Conservation (phyloP, 129 eudicot genomes). For the Apium graveolens region DNA sequence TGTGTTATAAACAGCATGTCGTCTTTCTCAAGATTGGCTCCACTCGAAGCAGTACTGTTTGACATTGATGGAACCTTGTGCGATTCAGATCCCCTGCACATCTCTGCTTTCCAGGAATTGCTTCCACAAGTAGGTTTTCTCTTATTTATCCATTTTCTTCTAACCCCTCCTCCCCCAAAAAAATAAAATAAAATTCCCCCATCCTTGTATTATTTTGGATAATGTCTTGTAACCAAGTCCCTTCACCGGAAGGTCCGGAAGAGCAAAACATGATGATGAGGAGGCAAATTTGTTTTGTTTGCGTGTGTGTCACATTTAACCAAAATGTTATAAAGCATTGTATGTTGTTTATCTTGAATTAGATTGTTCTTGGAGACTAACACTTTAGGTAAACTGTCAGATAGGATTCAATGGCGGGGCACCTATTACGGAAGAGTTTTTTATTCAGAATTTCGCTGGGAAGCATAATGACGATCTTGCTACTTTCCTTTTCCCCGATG, state of each 20-base stretch:
- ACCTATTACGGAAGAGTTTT: constrained; percentile 72
- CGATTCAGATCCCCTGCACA: constrained; percentile 87
- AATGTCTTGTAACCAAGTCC: background rate
- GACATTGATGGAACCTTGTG: constrained; percentile 94
- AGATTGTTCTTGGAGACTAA: background rate
- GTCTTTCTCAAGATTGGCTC: constrained; percentile 60
- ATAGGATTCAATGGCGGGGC: constrained; percentile 85
- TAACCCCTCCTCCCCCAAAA: background rate
- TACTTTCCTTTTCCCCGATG: constrained; percentile 73
- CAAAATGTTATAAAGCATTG: background rate
- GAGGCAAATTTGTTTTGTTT: background rate
- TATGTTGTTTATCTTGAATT: background rate
- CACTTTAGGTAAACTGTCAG: constrained; percentile 29
- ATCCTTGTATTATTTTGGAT: background rate
- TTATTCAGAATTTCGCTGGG: constrained; percentile 62
- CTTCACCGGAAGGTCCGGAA: background rate
- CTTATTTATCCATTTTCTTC: background rate
- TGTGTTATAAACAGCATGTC: constrained; percentile 32
- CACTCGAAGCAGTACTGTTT: constrained; percentile 81
- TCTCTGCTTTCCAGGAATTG: constrained; percentile 73
- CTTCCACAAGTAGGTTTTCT: constrained; percentile 61
- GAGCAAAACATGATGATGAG: background rate
- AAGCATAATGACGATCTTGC: constrained; percentile 90
- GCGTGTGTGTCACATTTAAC: background rate
- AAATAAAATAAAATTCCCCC: too few species aligned